Evolutionary conservation across 352 stramenopile species (phyloP), one percentile per base, ranked within the genome.

Genomic region (Hyaloperonospora brassicae): DNA sequence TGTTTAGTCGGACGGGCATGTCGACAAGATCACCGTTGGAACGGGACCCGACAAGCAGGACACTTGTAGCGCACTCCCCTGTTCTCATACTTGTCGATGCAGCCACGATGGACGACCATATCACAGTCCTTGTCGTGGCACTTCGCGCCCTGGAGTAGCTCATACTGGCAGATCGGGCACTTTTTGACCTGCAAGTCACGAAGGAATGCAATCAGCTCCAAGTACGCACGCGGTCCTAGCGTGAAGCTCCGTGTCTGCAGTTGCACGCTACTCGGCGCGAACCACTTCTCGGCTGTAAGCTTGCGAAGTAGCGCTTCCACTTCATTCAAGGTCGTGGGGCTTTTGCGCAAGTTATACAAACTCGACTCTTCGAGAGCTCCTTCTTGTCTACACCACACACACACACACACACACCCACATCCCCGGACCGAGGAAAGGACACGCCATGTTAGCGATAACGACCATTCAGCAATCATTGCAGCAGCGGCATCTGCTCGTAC

Each of bases 181-280:
- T 90, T 86, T 50, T 77, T 76, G 34, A 93, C 71, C 35, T 89
- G 75, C 17, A 93, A 47, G 44, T 88, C 74, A 22, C 78, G 82
- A 22, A 93, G 56, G 39, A 93, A 88, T 23, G 74, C 59, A 17
- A 84, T 74, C 13, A 93, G 60, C 55, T 93, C 82, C 21, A 93
- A 60, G 50, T 80, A 93, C 25, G 71, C 59, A 38, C 82, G 77
- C 24, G 79, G 79, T 0, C 82, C 82, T 22, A 90, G 64, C 39
- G 79, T 90, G 11, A 85, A 61, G 13, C 66, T 67, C 2, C 57
- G 56, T 7, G 66, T 72, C 35, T 75, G 68, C 14, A 70, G 44
- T 44, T 49, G 60, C 35, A 81, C 50, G 7, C 60, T 59, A 34
- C 68, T 85, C 23, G 65, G 51, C 25, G 73, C 67, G 13, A 93